Percentiles rank a stretch among this genome's conserved stretches.
Conservation (phyloP, 805 yeast genomes). For the Ogataea nitratoaversa region DNA sequence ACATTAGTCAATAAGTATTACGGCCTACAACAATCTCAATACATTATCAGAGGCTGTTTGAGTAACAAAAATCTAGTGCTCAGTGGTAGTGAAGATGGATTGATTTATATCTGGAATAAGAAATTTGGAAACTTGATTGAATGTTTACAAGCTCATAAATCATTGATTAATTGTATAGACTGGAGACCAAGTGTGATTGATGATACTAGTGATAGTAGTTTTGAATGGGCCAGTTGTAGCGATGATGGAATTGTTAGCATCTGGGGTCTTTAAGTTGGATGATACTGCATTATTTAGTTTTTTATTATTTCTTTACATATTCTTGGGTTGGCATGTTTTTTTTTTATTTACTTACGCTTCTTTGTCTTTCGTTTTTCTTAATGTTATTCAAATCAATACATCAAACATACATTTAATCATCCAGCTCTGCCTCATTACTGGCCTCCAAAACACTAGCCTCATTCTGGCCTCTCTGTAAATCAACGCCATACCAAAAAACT, state of each 20-base stretch:
- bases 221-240: conserved; percentile 66
- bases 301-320: not conserved
- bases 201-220: conserved; percentile 32
- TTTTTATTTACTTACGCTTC: not conserved
- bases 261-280: conserved; percentile 37
- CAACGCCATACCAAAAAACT: conserved; percentile 43
- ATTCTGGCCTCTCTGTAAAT: conserved; percentile 56
- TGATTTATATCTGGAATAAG: conserved; percentile 74
- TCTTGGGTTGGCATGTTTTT: not conserved
- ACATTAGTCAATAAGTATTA: conserved; percentile 54
- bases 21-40: conserved; percentile 70
- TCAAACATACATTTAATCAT: conserved; percentile 7
- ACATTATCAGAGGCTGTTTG: conserved; percentile 70
- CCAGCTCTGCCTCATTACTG: conserved; percentile 24
- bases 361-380: not conserved
- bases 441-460: conserved; percentile 22
- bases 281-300: not conserved
- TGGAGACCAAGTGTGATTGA: conserved; percentile 45
- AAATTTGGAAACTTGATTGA: conserved; percentile 63
- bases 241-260: conserved; percentile 72
- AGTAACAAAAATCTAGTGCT: conserved; percentile 70
- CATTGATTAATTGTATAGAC: conserved; percentile 71
- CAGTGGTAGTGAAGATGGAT: conserved; percentile 84
- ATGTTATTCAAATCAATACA: too few species aligned
- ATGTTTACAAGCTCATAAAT: conserved; percentile 57